phyloP scores from a whole-genome alignment of 78 protist species.

The Dictyostelium intermedium region DNA sequence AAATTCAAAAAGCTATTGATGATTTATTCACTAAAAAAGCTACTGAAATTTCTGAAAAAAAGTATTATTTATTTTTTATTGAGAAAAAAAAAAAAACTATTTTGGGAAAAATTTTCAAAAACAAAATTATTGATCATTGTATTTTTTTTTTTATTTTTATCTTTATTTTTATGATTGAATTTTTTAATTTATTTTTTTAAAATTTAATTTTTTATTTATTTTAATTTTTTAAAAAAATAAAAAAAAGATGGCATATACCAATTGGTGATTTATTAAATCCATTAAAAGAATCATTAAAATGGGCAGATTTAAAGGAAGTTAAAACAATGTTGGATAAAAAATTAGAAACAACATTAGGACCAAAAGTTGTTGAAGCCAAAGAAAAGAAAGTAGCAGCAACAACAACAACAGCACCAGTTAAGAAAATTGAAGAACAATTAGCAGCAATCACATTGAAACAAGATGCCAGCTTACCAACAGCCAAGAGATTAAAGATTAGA shows the following conservation, averaged over 20 bases:
- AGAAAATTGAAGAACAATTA: not conserved
- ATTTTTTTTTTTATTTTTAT: not conserved
- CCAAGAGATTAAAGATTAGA: conserved; percentile 68
- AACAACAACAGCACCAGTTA: not conserved
- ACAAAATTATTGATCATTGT: not conserved
- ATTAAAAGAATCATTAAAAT: conserved; percentile 65
- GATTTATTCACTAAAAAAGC: conserved; percentile 19
- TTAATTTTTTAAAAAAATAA: not conserved
- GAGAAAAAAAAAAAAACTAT: not conserved
- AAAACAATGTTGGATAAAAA: conserved; percentile 27
- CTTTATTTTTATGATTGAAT: too few species aligned
- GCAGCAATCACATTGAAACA: conserved; percentile 45
- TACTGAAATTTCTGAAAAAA: conserved; percentile 33
- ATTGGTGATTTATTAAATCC: conserved; percentile 75
- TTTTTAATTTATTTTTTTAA: not conserved
- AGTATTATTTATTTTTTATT: not conserved
- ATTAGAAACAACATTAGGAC: conserved; percentile 28
- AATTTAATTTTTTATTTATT: too few species aligned
- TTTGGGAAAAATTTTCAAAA: too few species aligned
- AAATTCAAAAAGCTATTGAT: conserved; percentile 47
- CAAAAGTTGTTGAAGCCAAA: conserved; percentile 35
- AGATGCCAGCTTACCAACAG: conserved; percentile 48
- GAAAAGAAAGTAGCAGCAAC: not conserved
- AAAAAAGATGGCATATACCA: conserved; percentile 54
- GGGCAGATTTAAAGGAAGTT: conserved; percentile 74